phyloP scores from a whole-genome alignment of 2,329 filamentous ascomycete genomes.

The Hypoxylon sp. region DNA sequence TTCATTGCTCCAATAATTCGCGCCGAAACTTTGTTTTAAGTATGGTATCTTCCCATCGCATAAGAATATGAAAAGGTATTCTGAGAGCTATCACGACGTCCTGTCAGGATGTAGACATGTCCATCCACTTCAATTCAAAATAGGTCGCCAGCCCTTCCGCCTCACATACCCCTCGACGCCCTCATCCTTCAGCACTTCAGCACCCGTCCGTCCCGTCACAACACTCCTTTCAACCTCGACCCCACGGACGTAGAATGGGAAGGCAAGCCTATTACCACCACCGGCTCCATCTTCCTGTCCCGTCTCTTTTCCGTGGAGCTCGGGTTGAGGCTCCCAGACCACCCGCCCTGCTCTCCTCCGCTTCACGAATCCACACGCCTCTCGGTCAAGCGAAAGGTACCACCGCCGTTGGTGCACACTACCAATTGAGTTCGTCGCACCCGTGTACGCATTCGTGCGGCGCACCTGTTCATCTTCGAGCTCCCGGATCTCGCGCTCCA shows the following conservation, averaged over 20 bases:
- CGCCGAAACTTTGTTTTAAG: neutral
- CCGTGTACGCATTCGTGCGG: slow-evolving; percentile 73
- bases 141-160: slow-evolving; percentile 70
- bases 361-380: slow-evolving; percentile 68
- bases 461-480: slow-evolving; percentile 68
- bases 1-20: neutral
- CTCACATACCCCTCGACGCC: slow-evolving; percentile 68
- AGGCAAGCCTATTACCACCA: slow-evolving; percentile 55
- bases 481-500: slow-evolving; percentile 60
- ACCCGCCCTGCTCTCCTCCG: slow-evolving; percentile 44
- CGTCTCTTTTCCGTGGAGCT: slow-evolving; percentile 7
- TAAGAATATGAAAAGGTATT: neutral
- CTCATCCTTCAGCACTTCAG: slow-evolving; percentile 73
- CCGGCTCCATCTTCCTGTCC: slow-evolving; percentile 31
- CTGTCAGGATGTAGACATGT: no score
- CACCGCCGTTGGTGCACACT: slow-evolving; percentile 76
- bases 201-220: slow-evolving; percentile 71
- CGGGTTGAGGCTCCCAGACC: slow-evolving; percentile 46
- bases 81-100: neutral
- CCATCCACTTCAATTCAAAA: slow-evolving; percentile 53
- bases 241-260: slow-evolving; percentile 73
- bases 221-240: slow-evolving; percentile 74
- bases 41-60: neutral
- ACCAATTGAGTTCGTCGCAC: slow-evolving; percentile 74
- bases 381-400: slow-evolving; percentile 74